Evolutionary conservation across 208 protist genomes (phyloP), one percentile per base, ranked within the genome.

Genomic region (Crithidia thermophila): DNA sequence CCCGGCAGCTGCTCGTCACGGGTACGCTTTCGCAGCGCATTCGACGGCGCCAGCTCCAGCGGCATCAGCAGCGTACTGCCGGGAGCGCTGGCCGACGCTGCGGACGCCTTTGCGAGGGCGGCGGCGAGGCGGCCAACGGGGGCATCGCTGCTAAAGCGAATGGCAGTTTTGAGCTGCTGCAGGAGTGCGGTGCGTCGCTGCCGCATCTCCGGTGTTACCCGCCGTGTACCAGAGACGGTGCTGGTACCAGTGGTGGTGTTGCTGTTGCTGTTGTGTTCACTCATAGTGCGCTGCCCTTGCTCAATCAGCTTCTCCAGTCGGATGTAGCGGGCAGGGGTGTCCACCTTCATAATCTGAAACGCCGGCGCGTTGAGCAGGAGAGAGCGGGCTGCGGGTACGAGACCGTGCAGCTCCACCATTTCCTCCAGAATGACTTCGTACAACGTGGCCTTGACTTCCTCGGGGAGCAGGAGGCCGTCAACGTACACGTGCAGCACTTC

Each of bases 371-470:
- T 87, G 10, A 70, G 52, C 16, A 96, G 78, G n/a, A 96, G 73
- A n/a, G 86, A 81, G 23, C 79, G 74, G 16, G 87, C 87, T 2
- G 87, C 87, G n/a, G 82, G 68, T 0, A 78, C 55, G 50, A 94
- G 74, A 1, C 82, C 75, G 39, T 88, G 82, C 23, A 94, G 52
- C 20, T 80, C 67, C 18, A 96, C 74, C 60, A 93, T 69, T 63
- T 96, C 90, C 46, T 93, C 82, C 43, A 96, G 77, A 33, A 96
- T 89, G 14, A 80, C 71, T 58, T 93, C 87, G 56, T 96, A 96
- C 7, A 96, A 43, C 4, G 60, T 67, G 39, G 81, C 76, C 45
- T 85, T 75, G 14, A 94, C 68, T 46, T 92, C 87, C 50, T 84
- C 67, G 0, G 90, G 85, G 4, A 96, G 75, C 1, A 94, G 71